These are phyloP conservation scores for Hysterium pulicare DNA, from an alignment of 2,329 filamentous ascomycete genomes.

Conservation along the genomic window DNA sequence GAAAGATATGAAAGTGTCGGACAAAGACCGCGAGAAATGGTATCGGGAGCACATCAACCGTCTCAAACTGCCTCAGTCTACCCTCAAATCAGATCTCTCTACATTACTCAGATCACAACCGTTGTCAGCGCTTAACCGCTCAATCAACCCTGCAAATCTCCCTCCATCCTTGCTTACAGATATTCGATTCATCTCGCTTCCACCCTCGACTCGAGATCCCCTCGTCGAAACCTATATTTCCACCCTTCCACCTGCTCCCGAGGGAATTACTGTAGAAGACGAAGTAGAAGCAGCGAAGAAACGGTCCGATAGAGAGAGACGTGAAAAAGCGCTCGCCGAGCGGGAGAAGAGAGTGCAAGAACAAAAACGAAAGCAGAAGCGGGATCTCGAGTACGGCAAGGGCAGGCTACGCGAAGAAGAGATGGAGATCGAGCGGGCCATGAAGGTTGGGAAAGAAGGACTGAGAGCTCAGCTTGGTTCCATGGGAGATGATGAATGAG, in stretches of 20 bases:
- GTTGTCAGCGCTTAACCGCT: slow-evolving; percentile 56
- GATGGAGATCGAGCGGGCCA: slow-evolving; percentile 63
- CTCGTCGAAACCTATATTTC: slow-evolving; percentile 66
- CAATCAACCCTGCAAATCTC: slow-evolving; percentile 55
- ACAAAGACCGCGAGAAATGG: slow-evolving; percentile 73
- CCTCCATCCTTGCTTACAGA: slow-evolving; percentile 64
- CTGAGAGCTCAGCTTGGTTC: slow-evolving; percentile 56
- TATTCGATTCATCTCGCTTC: slow-evolving; percentile 66
- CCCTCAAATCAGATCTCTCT: slow-evolving; percentile 67
- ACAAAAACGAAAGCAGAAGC: slow-evolving; percentile 59
- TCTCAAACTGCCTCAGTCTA: slow-evolving; percentile 61
- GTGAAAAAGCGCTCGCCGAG: slow-evolving; percentile 66
- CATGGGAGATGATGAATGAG: too few species aligned
- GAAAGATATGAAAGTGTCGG: slow-evolving; percentile 60
- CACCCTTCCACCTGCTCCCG: slow-evolving; percentile 59
- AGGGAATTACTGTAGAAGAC: slow-evolving; percentile 46
- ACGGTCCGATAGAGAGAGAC: slow-evolving; percentile 37
- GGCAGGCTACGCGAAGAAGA: slow-evolving; percentile 64
- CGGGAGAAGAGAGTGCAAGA: slow-evolving; percentile 61
- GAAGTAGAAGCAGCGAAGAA: slow-evolving; percentile 47
- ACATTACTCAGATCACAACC: slow-evolving; percentile 63
- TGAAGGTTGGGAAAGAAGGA: slow-evolving; percentile 66
- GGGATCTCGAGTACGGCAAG: slow-evolving; percentile 59
- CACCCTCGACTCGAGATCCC: slow-evolving; percentile 58
- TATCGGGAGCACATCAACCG: slow-evolving; percentile 72